Conservation (phyloP, 441 rosid genomes). For the Corymbia calophylla region DNA sequence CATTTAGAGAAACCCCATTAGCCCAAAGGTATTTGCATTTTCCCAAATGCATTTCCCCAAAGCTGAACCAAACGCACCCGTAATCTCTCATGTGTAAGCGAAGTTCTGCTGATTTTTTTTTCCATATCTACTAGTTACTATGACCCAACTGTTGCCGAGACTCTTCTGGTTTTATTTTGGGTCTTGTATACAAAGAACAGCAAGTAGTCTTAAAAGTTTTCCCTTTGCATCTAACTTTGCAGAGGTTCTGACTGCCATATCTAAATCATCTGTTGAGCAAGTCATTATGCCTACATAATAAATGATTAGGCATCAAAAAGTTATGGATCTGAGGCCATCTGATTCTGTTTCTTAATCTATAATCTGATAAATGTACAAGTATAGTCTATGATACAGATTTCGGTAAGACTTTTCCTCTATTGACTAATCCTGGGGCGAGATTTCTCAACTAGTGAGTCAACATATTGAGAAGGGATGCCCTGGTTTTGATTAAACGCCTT, state of each 20-base stretch:
- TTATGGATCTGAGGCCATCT: neutral
- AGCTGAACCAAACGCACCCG: too few relatives aligned
- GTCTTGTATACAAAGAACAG: neutral
- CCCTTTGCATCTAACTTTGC: neutral
- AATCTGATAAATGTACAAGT: neutral
- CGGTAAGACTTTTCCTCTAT: neutral
- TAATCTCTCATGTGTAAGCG: neutral
- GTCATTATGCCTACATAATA: neutral
- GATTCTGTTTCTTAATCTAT: neutral
- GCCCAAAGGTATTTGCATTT: too few relatives aligned
- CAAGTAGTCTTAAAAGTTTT: neutral
- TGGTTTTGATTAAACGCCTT: slow-evolving; percentile 34
- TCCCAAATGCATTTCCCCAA: too few relatives aligned
- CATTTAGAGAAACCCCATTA: too few relatives aligned
- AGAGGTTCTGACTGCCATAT: neutral
- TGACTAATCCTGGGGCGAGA: neutral
- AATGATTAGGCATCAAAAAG: neutral
- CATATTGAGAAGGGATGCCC: slow-evolving; percentile 41
- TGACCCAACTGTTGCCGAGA: neutral
- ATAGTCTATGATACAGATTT: neutral
- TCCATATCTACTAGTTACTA: neutral
- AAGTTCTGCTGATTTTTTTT: neutral
- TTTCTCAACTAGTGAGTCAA: neutral
- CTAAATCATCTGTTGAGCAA: neutral
- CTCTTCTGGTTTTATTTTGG: neutral